phyloP scores from a whole-genome alignment of 352 stramenopile species.

The Phytophthora citrophthora region DNA sequence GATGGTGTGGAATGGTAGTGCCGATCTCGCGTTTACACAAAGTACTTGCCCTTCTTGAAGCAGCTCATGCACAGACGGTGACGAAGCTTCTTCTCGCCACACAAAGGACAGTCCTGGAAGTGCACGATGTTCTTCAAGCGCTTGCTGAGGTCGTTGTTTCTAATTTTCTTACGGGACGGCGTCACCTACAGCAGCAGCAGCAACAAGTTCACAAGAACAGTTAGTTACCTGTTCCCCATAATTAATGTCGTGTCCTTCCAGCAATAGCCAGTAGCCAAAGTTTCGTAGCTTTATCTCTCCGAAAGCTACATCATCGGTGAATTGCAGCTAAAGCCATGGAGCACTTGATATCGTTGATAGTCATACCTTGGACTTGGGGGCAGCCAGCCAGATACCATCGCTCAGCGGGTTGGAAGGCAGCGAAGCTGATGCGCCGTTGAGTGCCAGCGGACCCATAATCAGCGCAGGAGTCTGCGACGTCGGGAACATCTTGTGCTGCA shows the following conservation, averaged over 20 bases:
- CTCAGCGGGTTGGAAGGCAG: conserved; percentile 60
- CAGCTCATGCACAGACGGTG: conserved; percentile 91
- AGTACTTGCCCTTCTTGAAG: conserved; percentile 93
- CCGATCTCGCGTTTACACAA: conserved; percentile 57
- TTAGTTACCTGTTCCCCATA: background rate
- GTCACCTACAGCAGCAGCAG: conserved; percentile 66
- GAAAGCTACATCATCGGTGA: background rate
- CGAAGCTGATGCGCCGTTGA: conserved; percentile 42
- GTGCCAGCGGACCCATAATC: conserved; percentile 24
- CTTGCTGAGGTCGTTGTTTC: conserved; percentile 89
- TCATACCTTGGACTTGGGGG: conserved; percentile 88
- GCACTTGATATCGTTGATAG: background rate
- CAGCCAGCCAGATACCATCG: conserved; percentile 82
- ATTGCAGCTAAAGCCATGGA: background rate
- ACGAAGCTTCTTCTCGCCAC: conserved; percentile 88
- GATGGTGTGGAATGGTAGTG: conserved; percentile 7
- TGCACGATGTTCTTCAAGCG: conserved; percentile 92
- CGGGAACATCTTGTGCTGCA: conserved; percentile 60
- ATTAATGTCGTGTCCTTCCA: background rate
- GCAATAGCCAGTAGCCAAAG: conserved; percentile 1
- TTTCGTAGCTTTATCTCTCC: background rate
- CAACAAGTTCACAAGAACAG: conserved; percentile 10
- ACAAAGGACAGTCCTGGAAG: conserved; percentile 86
- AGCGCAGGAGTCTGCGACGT: conserved; percentile 40
- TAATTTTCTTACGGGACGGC: conserved; percentile 86